These are phyloP conservation scores for Kalmusia sp. DNA, from an alignment of 2,329 filamentous ascomycete genomes.

Conservation along the genomic window DNA sequence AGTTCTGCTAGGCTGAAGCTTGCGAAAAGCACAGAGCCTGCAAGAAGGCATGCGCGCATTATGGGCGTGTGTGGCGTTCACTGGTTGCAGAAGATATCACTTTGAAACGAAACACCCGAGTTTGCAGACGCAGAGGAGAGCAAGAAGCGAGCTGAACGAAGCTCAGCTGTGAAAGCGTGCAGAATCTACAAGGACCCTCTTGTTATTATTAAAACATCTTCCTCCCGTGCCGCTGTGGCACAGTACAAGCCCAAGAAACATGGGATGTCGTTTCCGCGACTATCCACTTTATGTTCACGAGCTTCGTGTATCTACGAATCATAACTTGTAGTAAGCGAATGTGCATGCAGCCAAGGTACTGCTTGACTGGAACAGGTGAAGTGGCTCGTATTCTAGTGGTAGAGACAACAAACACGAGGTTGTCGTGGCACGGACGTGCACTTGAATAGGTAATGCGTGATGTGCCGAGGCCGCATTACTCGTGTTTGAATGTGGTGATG, in stretches of 20 bases:
- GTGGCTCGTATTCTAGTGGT: slow-evolving; percentile 17
- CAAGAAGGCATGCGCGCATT: slow-evolving; percentile 16
- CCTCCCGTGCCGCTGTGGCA: not conserved
- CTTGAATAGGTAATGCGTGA: slow-evolving; percentile 21
- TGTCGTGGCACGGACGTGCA: slow-evolving; percentile 26
- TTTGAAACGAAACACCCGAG: slow-evolving; percentile 2
- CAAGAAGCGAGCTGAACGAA: slow-evolving; percentile 3
- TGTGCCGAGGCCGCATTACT: slow-evolving; percentile 23
- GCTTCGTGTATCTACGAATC: slow-evolving; percentile 17
- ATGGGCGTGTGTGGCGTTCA: not conserved
- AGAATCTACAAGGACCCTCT: not conserved
- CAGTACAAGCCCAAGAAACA: not conserved
- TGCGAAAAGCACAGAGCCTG: slow-evolving; percentile 21
- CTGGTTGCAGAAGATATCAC: not conserved
- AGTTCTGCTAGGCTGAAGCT: slow-evolving; percentile 22
- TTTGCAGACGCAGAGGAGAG: not conserved
- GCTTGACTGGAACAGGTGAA: slow-evolving; percentile 12
- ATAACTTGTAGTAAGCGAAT: not conserved
- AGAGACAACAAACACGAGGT: slow-evolving; percentile 22
- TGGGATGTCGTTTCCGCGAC: not conserved
- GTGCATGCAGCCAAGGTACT: slow-evolving; percentile 14
- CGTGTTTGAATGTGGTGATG: slow-evolving; percentile 19
- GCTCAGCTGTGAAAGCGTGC: slow-evolving; percentile 8
- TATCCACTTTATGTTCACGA: slow-evolving; percentile 1
- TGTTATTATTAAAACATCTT: not conserved